A percentile compares a stretch with the other conserved stretches of the same genome.
These are phyloP conservation scores for Neurospora tetraspora DNA, from an alignment of 495 filamentous ascomycete species.

Conservation along the genomic window DNA sequence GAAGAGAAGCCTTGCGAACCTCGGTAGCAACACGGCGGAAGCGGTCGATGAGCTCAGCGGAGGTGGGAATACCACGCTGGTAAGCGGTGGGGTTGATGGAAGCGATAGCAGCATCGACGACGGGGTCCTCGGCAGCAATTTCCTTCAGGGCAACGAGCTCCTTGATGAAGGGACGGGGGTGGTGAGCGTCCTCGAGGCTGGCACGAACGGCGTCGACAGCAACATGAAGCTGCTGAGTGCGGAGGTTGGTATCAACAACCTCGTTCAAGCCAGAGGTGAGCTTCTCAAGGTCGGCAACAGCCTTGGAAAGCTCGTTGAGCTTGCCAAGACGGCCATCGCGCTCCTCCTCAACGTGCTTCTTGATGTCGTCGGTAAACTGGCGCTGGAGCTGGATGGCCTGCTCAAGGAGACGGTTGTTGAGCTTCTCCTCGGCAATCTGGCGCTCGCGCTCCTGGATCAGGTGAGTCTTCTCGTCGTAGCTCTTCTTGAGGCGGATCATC, in stretches of 20 bases:
- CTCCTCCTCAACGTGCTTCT: constrained; percentile 78
- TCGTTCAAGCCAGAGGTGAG: constrained; percentile 77
- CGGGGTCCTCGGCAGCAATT: constrained; percentile 67
- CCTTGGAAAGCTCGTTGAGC: constrained; percentile 65
- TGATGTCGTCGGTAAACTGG: constrained; percentile 66
- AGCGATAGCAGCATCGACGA: constrained; percentile 82
- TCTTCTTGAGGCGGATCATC: constrained; percentile 60
- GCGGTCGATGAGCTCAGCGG: constrained; percentile 78
- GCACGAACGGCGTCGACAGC: constrained; percentile 87
- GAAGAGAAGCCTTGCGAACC: constrained; percentile 83
- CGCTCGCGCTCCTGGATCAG: constrained; percentile 64
- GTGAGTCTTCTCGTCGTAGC: constrained; percentile 70
- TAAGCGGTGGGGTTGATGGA: constrained; percentile 92
- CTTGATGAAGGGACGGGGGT: constrained; percentile 73
- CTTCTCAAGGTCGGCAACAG: constrained; percentile 71
- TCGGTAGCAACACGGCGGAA: constrained; percentile 92
- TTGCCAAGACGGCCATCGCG: constrained; percentile 78
- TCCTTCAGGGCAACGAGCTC: constrained; percentile 93
- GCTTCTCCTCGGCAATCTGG: constrained; percentile 65
- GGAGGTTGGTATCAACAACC: constrained; percentile 78
- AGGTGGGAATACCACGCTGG: constrained; percentile 78
- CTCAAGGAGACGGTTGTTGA: constrained; percentile 78
- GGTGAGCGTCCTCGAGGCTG: constrained; percentile 60
- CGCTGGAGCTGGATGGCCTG: constrained; percentile 82
- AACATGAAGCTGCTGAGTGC: constrained; percentile 89